Evolutionary conservation across 2,329 filamentous ascomycete species (phyloP).

Genomic region (Scedosporium minutisporum): DNA sequence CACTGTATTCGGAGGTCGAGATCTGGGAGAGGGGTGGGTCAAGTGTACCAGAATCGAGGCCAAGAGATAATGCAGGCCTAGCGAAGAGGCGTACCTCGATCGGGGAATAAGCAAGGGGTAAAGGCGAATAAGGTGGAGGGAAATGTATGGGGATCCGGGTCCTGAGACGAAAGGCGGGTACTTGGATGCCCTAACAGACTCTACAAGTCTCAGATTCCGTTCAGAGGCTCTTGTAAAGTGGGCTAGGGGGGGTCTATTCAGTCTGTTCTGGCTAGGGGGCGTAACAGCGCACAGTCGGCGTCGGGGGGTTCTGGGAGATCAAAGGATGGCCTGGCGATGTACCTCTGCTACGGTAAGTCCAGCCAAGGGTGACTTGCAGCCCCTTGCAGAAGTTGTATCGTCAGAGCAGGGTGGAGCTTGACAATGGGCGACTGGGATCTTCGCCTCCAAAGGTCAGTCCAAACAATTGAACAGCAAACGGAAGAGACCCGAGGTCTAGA

Average conservation of each 20-base stretch:
- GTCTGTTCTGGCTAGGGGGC: not conserved
- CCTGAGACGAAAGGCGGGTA: not conserved
- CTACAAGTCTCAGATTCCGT: not conserved
- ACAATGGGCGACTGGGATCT: not conserved
- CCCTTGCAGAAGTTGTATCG: not conserved
- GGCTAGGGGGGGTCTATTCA: not conserved
- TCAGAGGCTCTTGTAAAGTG: not conserved
- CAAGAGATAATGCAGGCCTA: not conserved
- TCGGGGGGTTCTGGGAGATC: not conserved
- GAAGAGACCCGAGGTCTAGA: not conserved
- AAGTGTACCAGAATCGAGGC: not conserved
- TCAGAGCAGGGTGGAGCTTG: not conserved
- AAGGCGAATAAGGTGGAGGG: constrained; percentile 9
- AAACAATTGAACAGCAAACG: not conserved
- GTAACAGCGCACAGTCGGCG: constrained; percentile 1
- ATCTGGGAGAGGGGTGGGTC: not conserved
- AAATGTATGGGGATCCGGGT: constrained; percentile 6
- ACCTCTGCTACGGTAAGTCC: not conserved
- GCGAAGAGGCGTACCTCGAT: not conserved
- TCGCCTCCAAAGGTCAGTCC: not conserved
- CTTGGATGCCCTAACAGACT: not conserved
- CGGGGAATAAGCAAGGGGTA: constrained; percentile 8
- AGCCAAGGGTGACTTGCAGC: not conserved
- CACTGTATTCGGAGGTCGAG: constrained; percentile 11
- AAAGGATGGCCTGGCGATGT: not conserved